Evolutionary conservation across 2,329 filamentous ascomycete genomes (phyloP), one percentile per base, ranked within the genome.

Genomic region (Coniella vitis): DNA sequence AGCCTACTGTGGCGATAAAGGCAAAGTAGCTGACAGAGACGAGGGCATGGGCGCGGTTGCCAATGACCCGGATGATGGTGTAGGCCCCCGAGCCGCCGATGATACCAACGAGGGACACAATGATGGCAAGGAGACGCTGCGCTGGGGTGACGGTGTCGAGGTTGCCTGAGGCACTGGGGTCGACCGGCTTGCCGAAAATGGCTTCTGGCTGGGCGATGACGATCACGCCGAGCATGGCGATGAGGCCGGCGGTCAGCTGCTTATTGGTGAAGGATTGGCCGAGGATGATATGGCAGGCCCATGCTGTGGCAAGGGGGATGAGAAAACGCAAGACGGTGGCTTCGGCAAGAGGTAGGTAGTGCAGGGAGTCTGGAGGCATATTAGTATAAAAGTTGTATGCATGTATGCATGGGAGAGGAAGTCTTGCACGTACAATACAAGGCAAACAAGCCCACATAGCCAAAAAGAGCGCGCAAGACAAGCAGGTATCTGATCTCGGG

Each of bases 261-360:
- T 78, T 78, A 14, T 77, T 67, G 0, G 84, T 86, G 59, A 89
- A 91, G 0, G 84, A 81, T 63, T 91, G 51, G 31, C 86, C 57
- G 83, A 70, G 22, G 58, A 58, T 38, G 73, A 87, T 63, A 79
- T 89, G 56, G 72, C 82, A 76, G 75, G 90, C 63, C 74, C 70
- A 63, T 1, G 68, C 85, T 7, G 84, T 81, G 9, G 89, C 70
- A 7, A 83, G 83, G 0, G 87, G 87, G 0, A 85, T 77, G 3
- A 93, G 73, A 62, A 91, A 93, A 7, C 84, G 88, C 31, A 93
- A 82, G 20, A 90, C 86, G 0, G 84, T 89, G 1, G 87, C 84
- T 60, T 93, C 87, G 2, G 86, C 81, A 2, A 93, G 73, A 2
- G 86, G 83, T 1, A 93, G 75, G 55, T 88, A 90, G 20, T 84